A percentile compares a stretch with the other conserved stretches of the same genome.
phyloP scores from a whole-genome alignment of 225 moss, liverwort and hornwort genomes.

The Polytrichum commune region DNA sequence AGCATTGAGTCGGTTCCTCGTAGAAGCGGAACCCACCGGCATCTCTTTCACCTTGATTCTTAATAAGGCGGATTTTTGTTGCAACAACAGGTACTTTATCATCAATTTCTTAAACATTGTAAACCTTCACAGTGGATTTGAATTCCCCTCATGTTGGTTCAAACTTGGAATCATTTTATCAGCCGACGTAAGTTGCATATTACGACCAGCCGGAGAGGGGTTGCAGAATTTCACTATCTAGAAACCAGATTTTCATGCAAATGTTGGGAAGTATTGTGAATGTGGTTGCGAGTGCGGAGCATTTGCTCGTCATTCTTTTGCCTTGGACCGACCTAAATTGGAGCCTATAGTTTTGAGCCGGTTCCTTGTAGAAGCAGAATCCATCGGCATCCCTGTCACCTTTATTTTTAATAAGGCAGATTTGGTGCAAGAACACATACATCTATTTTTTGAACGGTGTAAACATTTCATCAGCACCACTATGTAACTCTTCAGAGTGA shows the following conservation, averaged over 20 bases:
- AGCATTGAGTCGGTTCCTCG: constrained; percentile 77
- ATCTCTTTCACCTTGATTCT: constrained; percentile 86
- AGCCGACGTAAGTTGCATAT: too few relatives aligned
- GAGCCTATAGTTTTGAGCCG: constrained; percentile 81
- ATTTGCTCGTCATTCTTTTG: constrained; percentile 67
- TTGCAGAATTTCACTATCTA: too few relatives aligned
- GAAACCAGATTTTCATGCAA: too few relatives aligned
- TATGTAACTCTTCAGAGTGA: too few relatives aligned
- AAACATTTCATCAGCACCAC: too few relatives aligned
- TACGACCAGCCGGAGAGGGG: too few relatives aligned
- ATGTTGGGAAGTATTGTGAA: too few relatives aligned
- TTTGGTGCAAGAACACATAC: constrained; percentile 56
- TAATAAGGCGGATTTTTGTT: constrained; percentile 85
- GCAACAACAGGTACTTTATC: constrained; percentile 35
- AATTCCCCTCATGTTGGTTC: too few relatives aligned
- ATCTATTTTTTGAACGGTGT: too few relatives aligned
- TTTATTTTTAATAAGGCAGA: constrained; percentile 86
- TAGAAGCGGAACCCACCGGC: constrained; percentile 85
- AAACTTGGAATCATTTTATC: too few relatives aligned
- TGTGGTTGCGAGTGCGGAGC: constrained; percentile 77
- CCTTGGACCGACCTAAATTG: constrained; percentile 80
- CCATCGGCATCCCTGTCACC: constrained; percentile 82
- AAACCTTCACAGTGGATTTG: too few relatives aligned
- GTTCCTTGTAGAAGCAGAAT: constrained; percentile 88
- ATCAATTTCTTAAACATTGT: too few relatives aligned